phyloP scores from a whole-genome alignment of 1,284 basidiomycete species.

The Apiotrichum akiyoshidainum region DNA sequence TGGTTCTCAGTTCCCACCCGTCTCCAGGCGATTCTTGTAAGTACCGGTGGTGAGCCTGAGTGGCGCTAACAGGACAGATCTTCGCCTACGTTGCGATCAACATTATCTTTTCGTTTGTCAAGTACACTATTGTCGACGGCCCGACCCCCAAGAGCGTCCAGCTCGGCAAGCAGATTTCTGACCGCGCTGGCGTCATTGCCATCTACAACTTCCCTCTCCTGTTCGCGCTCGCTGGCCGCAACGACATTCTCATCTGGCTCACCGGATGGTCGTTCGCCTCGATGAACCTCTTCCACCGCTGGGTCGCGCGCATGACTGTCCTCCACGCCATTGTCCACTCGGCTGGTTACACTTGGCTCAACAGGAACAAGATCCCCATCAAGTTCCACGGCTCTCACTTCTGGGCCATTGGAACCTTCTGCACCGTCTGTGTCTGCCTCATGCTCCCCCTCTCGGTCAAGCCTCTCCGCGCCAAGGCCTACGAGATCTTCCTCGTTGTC shows the following conservation, averaged over 20 bases:
- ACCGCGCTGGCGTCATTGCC: constrained; percentile 34
- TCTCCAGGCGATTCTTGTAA: constrained; percentile 23
- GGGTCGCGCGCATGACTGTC: constrained; percentile 26
- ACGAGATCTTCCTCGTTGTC: constrained; percentile 30
- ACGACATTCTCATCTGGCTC: constrained; percentile 38
- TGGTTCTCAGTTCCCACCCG: constrained; percentile 29
- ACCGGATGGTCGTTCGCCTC: constrained; percentile 33
- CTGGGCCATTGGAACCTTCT: constrained; percentile 18
- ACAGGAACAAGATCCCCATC: constrained; percentile 6
- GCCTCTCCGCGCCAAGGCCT: constrained; percentile 20
- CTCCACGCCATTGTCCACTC: constrained; percentile 32
- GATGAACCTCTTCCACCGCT: constrained; percentile 38
- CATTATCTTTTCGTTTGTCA: constrained; percentile 45
- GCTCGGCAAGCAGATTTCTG: constrained; percentile 26
- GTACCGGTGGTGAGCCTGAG: neutral
- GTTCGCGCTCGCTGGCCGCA: constrained; percentile 31
- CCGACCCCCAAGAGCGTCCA: constrained; percentile 18
- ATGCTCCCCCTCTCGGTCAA: constrained; percentile 23
- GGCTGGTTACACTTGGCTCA: constrained; percentile 8
- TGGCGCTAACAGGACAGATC: constrained; percentile 17
- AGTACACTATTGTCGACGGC: constrained; percentile 57
- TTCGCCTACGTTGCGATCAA: constrained; percentile 29
- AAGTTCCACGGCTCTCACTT: constrained; percentile 1
- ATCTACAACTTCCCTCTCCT: constrained; percentile 35
- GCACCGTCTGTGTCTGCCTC: constrained; percentile 20